These are phyloP conservation scores for Lyophyllum semitale DNA, from an alignment of 768 basidiomycete genomes.

Conservation along the genomic window DNA sequence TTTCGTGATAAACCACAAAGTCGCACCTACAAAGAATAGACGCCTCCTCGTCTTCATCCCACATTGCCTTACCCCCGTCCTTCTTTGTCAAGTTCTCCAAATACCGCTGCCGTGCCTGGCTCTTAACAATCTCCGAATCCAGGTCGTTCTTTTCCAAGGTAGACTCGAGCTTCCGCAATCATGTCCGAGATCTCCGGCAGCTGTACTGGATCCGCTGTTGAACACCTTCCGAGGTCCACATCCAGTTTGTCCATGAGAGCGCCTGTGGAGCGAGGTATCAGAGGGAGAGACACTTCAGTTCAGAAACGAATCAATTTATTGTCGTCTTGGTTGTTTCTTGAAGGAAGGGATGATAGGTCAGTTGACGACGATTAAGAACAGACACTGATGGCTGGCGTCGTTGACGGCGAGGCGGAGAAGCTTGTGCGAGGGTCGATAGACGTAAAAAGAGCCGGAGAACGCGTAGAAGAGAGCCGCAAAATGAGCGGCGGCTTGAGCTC, in stretches of 20 bases:
- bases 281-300: not conserved
- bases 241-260: conserved; percentile 67
- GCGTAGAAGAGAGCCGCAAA: too few relatives aligned
- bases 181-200: conserved; percentile 91
- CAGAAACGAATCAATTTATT: too few relatives aligned
- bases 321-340: too few relatives aligned
- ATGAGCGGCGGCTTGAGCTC: too few relatives aligned
- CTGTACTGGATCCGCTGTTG: conserved; percentile 65
- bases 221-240: conserved; percentile 77
- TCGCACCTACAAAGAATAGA: conserved; percentile 78
- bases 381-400: too few relatives aligned
- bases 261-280: conserved; percentile 34
- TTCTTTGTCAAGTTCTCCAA: conserved; percentile 64
- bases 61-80: conserved; percentile 42
- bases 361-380: too few relatives aligned
- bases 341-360: too few relatives aligned
- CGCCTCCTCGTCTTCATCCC: conserved; percentile 54
- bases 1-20: conserved; percentile 73
- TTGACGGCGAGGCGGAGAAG: too few relatives aligned
- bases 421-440: too few relatives aligned
- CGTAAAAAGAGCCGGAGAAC: too few relatives aligned
- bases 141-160: conserved; percentile 44
- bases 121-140: conserved; percentile 59
- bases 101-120: conserved; percentile 72
- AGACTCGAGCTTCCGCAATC: conserved; percentile 59